Base-by-base conservation (phyloP, 192 early-diverging fungal species). In the Coemansia nantahalensis region DNA sequence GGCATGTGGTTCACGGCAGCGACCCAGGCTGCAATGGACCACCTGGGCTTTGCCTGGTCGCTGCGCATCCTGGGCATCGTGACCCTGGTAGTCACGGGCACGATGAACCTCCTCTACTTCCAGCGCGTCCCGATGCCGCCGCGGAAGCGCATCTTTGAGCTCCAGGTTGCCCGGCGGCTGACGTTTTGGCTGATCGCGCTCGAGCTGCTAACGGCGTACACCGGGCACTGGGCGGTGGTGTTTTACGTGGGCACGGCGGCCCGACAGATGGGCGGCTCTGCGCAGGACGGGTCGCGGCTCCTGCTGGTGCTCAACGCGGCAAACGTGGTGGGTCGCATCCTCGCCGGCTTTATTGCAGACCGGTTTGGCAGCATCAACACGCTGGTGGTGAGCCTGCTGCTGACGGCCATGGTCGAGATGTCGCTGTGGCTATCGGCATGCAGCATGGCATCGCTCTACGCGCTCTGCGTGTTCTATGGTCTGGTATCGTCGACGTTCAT, bases 51-150 rank as follows among this genome's bases (percentile, higher is more conserved):
- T 13, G 40, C 54, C 17, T 89, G 86, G 84, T 76, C 86, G 3
- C 71, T 94, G 19, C 82, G 89, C 16, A 77, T 88, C 32, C 76
- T 84, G 41, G 85, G 81, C 5, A 56, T 84, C 26, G 47, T 84
- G 12, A 60, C 61, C 0, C 65, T 80, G 36, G 54, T 22, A 4
- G 51, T 74, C 1, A 66, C 63, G 11, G 49, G 70, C 2, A 23
- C 45, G 2, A 62, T 62, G 61, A 71, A 64, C 51, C 19, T 64
- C n/a, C 22, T 71, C 1, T 71, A 71, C 21, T 64, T 52, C n/a
- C 56, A 62, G 7, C 61, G 68, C 11, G 68, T 71, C 19, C 68
- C 68, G 0, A 22, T 42, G 14, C 47, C 23, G 45, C 77, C 80
- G 0, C 84, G 83, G 8, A 68, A 61, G 15, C 22, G 22, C 26